Evolutionary conservation across 345 rosid genomes (phyloP).

Genomic region (Arabis hirsuta): DNA sequence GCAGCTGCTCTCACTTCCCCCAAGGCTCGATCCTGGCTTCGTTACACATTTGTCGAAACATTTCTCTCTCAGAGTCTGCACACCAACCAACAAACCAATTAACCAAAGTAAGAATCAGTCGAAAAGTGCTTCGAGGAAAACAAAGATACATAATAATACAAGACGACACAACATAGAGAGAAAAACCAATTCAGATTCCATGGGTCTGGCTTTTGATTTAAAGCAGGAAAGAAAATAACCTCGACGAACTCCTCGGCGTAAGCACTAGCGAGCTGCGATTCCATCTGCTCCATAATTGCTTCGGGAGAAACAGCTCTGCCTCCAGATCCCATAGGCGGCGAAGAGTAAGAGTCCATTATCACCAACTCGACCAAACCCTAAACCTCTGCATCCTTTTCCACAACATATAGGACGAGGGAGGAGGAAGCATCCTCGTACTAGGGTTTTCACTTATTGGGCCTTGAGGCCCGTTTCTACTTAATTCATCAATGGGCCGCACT

Average conservation of each 20-base stretch:
- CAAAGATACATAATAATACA: too few species aligned
- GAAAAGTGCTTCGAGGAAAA: too few species aligned
- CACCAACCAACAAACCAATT: too few species aligned
- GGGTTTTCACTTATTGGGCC: constrained; percentile 16
- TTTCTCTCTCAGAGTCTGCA: constrained; percentile 78
- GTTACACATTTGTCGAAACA: constrained; percentile 89
- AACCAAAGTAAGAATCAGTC: too few species aligned
- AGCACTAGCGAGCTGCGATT: constrained; percentile 76
- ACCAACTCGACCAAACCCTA: background rate
- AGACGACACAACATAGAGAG: too few species aligned
- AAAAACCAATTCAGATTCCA: too few species aligned
- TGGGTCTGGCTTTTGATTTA: too few species aligned
- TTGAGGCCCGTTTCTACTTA: background rate
- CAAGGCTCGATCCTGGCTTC: constrained; percentile 89
- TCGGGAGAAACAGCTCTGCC: constrained; percentile 35
- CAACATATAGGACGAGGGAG: too few species aligned
- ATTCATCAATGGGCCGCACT: background rate
- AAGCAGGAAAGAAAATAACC: constrained; percentile 35
- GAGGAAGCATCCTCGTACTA: background rate
- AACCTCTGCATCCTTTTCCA: too few species aligned
- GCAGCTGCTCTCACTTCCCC: constrained; percentile 95
- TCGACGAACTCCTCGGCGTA: constrained; percentile 81
- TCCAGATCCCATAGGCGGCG: constrained; percentile 45
- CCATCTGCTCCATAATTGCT: constrained; percentile 71
- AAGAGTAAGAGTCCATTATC: constrained; percentile 71